These are phyloP conservation scores for Pythium biforme DNA, from an alignment of 352 stramenopile genomes.

Conservation along the genomic window DNA sequence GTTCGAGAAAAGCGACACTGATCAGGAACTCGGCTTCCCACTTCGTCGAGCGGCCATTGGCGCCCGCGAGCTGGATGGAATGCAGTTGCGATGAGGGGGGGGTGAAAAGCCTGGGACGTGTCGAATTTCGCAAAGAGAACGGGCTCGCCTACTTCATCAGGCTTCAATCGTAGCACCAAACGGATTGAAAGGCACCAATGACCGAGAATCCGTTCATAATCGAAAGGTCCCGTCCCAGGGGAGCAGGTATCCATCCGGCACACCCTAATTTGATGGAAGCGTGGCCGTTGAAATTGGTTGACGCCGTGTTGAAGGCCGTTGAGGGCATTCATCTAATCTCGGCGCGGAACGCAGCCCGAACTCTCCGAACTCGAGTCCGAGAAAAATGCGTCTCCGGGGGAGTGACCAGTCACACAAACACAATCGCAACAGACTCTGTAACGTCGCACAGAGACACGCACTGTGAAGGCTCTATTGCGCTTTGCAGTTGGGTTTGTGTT, in stretches of 20 bases:
- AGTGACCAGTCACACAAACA: too few species aligned
- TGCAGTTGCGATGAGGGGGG: background rate
- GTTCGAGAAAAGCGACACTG: background rate
- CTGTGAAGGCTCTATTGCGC: constrained; percentile 20
- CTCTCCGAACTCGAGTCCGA: background rate
- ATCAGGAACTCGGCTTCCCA: background rate
- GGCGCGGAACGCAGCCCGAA: background rate
- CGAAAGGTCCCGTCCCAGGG: background rate
- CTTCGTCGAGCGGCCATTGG: background rate
- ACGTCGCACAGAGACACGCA: background rate
- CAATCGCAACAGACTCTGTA: background rate
- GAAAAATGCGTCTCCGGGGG: too few species aligned
- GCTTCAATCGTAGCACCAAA: background rate
- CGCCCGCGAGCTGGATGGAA: background rate
- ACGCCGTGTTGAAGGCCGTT: background rate
- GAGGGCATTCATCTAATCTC: background rate
- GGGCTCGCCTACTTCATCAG: too few species aligned
- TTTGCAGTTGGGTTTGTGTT: constrained; percentile 73
- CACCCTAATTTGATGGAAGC: background rate
- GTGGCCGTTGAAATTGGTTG: background rate
- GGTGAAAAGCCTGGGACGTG: background rate
- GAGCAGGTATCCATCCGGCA: too few species aligned
- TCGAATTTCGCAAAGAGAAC: background rate
- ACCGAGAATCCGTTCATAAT: background rate
- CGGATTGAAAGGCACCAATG: background rate